phyloP scores from a whole-genome alignment of 345 rosid genomes.

The Murraya paniculata region DNA sequence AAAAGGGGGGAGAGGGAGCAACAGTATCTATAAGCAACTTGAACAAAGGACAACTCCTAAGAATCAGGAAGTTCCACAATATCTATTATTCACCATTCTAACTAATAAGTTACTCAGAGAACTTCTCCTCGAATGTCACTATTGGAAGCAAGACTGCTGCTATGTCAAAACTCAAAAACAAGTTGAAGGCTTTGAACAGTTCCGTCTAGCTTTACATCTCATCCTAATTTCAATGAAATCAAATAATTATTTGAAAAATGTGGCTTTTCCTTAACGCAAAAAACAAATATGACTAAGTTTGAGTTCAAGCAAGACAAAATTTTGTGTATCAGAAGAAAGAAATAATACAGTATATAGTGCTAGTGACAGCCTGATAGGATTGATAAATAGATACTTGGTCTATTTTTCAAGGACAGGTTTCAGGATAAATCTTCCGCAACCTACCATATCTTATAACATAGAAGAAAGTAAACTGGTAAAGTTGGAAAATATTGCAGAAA shows the following conservation, averaged over 20 bases:
- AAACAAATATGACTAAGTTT: background rate
- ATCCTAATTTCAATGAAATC: background rate
- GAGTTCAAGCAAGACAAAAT: background rate
- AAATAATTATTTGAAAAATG: background rate
- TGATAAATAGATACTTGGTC: background rate
- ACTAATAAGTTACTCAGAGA: background rate
- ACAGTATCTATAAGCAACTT: background rate
- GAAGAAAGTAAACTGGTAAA: background rate
- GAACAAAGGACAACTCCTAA: background rate
- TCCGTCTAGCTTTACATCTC: background rate
- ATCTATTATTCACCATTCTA: background rate
- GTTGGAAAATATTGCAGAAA: background rate
- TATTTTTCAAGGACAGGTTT: background rate
- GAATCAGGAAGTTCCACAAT: background rate
- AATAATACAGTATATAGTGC: background rate
- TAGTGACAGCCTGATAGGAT: background rate
- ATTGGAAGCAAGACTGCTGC: background rate
- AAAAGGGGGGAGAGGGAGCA: background rate
- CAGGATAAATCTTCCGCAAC: background rate
- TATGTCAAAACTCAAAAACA: background rate
- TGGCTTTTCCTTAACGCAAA: background rate
- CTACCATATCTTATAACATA: background rate
- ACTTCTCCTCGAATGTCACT: background rate
- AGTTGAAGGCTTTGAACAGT: background rate
- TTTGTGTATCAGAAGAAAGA: background rate